Base-by-base conservation (phyloP, 768 basidiomycete species). In the Lactarius quietus region DNA sequence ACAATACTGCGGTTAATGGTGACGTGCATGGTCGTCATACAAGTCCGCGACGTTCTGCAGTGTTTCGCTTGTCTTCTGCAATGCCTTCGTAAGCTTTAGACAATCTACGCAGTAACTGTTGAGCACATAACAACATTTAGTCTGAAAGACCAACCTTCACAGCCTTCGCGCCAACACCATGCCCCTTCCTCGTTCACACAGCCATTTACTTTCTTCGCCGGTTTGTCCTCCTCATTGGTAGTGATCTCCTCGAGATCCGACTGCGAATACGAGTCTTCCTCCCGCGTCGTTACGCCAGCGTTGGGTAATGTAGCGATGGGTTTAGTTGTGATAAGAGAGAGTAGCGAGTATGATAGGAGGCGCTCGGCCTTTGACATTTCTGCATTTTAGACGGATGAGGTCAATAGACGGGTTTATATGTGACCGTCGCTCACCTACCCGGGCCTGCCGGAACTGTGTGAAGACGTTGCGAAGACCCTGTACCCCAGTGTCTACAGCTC, bases 111-210 rank as follows among this genome's bases (percentile, higher is more conserved):
- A 28, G 23, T 17, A 8, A 35, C 39, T 33, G 35, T 60, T 41
- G 39, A 61, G 31, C 29, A 4, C 1, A 31, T 23, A 55, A 12
- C 39, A 55, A 53, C 8, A 38, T 55, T 36, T 45, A 38, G 51
- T 53, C 31, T 39, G 18, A 28, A 58, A 20, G 8, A 57, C 77
- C 17, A 70, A 90, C 90, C 86, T 73, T 82, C 75, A 72, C 92
- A 93, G 3, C 80, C 81, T 60, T 94, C 90, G 29, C 86, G 81
- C 92, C 92, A 95, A 73, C 92, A 93, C 90, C 93, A 91, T 3
- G 90, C 92, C 1, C 90, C 88, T 29, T 90, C 83, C 10, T 80
- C 78, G 68, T 93, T 93, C 61, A 86, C 70, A 57, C 88, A 71
- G 0, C 89, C 88, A 63, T 81, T 84, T n/a, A 73, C 73, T 61